Conservation (phyloP, 1,284 basidiomycete species). For the Anthracocystis walkeri region DNA sequence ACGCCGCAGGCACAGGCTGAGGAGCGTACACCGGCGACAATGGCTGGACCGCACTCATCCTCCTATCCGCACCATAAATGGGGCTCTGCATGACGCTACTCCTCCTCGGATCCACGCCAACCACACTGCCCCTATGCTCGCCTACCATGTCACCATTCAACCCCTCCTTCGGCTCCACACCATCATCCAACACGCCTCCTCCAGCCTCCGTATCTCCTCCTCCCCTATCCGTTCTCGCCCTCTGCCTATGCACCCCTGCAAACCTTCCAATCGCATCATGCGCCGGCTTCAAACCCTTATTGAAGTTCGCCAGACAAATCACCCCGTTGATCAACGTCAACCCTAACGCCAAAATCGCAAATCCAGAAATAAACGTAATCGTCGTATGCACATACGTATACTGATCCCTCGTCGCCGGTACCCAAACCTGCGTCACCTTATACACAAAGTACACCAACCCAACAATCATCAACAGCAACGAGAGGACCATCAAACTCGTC, state of each 20-base stretch:
- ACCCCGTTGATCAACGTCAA: conserved; percentile 53
- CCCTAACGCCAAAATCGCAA: conserved; percentile 44
- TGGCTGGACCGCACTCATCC: neutral
- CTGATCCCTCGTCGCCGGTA: conserved; percentile 42
- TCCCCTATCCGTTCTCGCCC: conserved; percentile 7
- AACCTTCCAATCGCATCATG: conserved; percentile 56
- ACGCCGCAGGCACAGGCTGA: neutral
- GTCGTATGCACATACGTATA: conserved; percentile 57
- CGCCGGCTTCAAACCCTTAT: conserved; percentile 52
- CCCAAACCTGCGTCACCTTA: conserved; percentile 57
- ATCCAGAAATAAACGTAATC: conserved; percentile 59
- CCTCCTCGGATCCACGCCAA: neutral
- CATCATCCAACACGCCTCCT: conserved; percentile 17
- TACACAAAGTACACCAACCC: conserved; percentile 56
- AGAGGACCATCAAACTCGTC: conserved; percentile 54
- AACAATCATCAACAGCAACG: conserved; percentile 49
- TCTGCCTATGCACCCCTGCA: conserved; percentile 42
- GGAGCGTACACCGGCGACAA: neutral
- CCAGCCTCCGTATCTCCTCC: conserved; percentile 4
- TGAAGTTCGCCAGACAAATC: conserved; percentile 59
- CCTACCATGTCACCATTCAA: neutral
- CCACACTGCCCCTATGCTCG: conserved; percentile 11
- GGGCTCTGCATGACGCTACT: neutral
- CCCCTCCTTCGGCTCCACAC: conserved; percentile 21
- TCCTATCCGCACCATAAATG: neutral